Evolutionary conservation across 257 asterid species (phyloP).

Genomic region (Osmanthus fragrans): DNA sequence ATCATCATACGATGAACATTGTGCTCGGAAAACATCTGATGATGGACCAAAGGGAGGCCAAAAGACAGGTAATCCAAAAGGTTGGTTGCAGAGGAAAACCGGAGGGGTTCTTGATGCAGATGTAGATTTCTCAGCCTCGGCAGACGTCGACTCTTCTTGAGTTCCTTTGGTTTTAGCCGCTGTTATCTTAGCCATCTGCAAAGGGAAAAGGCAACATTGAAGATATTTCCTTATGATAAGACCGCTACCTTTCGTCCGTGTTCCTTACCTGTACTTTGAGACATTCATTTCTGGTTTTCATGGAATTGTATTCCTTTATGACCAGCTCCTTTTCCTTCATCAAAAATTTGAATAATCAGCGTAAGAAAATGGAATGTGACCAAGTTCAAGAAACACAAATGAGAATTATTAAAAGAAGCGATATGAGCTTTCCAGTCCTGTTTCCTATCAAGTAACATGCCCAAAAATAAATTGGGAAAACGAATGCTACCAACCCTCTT

Average conservation of each 20-base stretch:
- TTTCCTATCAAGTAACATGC: background rate
- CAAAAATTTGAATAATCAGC: slow-evolving; percentile 9
- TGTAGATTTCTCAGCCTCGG: slow-evolving; percentile 20
- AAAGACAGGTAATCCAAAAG: slow-evolving; percentile 43
- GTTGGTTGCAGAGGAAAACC: slow-evolving; percentile 27
- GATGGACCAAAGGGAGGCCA: slow-evolving; percentile 50
- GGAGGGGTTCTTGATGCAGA: slow-evolving; percentile 27
- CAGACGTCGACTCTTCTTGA: slow-evolving; percentile 20
- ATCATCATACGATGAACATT: slow-evolving; percentile 25
- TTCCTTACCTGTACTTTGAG: slow-evolving; percentile 49
- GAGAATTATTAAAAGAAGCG: background rate
- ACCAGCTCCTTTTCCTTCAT: slow-evolving; percentile 65
- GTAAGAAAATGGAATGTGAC: background rate
- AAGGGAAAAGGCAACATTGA: background rate
- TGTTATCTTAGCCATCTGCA: slow-evolving; percentile 48
- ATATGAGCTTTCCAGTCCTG: background rate
- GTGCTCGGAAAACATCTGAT: slow-evolving; percentile 31
- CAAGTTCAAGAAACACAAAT: background rate
- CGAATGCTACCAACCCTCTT: slow-evolving; percentile 43
- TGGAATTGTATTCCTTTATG: slow-evolving; percentile 30
- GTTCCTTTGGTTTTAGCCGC: slow-evolving; percentile 27
- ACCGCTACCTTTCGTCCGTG: background rate
- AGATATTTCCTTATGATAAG: background rate
- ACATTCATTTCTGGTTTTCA: slow-evolving; percentile 42
- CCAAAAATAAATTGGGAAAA: background rate